Conservation (phyloP, 176 grass and related monocot species). For the maize (Zea mays) region DNA sequence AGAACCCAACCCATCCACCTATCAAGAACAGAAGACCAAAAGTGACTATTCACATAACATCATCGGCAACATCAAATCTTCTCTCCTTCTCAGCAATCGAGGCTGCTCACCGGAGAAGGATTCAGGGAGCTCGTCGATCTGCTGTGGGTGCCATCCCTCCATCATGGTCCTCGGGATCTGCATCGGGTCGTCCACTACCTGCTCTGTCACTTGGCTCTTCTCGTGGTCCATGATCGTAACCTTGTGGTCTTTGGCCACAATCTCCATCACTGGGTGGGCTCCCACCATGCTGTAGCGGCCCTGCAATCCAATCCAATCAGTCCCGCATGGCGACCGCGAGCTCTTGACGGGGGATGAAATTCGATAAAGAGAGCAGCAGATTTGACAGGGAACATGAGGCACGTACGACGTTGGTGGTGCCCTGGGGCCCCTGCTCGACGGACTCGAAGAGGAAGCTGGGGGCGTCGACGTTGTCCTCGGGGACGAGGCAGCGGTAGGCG, state of each 20-base stretch:
- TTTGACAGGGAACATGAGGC: neutral
- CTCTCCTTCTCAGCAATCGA: neutral
- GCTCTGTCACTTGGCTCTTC: slow-evolving; percentile 51
- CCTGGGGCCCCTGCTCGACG: slow-evolving; percentile 64
- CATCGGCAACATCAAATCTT: neutral
- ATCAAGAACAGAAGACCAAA: neutral
- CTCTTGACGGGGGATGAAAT: slow-evolving; percentile 26
- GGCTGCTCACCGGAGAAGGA: slow-evolving; percentile 47
- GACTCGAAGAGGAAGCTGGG: slow-evolving; percentile 96
- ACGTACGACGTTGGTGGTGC: slow-evolving; percentile 61
- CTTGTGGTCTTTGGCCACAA: slow-evolving; percentile 62
- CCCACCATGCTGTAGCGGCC: slow-evolving; percentile 76
- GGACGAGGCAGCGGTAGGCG: slow-evolving; percentile 78
- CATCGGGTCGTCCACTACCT: slow-evolving; percentile 69
- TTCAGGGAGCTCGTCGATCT: slow-evolving; percentile 59
- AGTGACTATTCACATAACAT: slow-evolving; percentile 17
- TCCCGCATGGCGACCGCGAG: neutral
- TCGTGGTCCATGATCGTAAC: slow-evolving; percentile 74
- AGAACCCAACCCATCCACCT: slow-evolving; percentile 92
- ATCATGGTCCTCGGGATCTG: slow-evolving; percentile 64
- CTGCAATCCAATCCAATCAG: slow-evolving; percentile 38
- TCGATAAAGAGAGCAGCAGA: neutral
- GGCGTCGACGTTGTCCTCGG: slow-evolving; percentile 56
- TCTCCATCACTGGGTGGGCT: slow-evolving; percentile 66
- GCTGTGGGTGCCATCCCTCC: slow-evolving; percentile 65